Conservation (phyloP, 2,329 filamentous ascomycete species). For the Aspergillus versicolor region DNA sequence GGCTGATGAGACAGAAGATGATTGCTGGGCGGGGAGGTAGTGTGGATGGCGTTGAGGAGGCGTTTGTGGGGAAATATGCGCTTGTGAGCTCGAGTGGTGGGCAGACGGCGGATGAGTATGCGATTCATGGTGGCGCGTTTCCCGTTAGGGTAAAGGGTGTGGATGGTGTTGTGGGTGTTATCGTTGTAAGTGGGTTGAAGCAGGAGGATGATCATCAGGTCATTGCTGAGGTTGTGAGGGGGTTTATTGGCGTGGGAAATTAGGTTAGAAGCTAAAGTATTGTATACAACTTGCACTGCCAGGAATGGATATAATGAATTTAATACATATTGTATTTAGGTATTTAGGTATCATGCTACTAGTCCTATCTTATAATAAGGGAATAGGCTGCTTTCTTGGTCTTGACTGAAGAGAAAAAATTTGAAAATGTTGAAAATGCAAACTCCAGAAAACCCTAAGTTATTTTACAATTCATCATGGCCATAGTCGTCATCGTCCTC, state of each 20-base stretch:
- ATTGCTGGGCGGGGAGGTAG: constrained; percentile 14
- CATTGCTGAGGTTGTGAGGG: constrained; percentile 67
- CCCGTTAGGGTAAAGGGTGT: constrained; percentile 71
- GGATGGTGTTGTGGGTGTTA: constrained; percentile 72
- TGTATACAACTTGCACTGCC: neutral
- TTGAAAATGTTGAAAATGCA: constrained; percentile 20
- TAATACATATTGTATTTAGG: constrained; percentile 5
- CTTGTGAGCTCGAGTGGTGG: constrained; percentile 54
- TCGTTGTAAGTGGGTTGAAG: constrained; percentile 73
- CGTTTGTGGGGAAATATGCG: constrained; percentile 65
- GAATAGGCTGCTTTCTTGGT: constrained; percentile 14
- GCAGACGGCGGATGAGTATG: constrained; percentile 58
- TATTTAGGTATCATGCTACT: constrained; percentile 20
- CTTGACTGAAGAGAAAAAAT: constrained; percentile 4
- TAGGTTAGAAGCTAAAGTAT: neutral
- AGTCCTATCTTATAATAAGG: constrained; percentile 10
- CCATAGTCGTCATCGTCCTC: constrained; percentile 69
- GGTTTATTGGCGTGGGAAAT: constrained; percentile 38
- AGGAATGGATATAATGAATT: neutral
- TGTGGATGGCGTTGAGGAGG: constrained; percentile 57
- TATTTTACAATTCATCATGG: constrained; percentile 76
- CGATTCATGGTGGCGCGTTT: constrained; percentile 75
- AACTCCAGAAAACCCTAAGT: constrained; percentile 40
- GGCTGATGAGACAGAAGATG: constrained; percentile 70
- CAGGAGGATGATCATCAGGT: constrained; percentile 76